These are phyloP conservation scores for Rosa hybrid DNA, from an alignment of 331 rosid species.

Conservation along the genomic window DNA sequence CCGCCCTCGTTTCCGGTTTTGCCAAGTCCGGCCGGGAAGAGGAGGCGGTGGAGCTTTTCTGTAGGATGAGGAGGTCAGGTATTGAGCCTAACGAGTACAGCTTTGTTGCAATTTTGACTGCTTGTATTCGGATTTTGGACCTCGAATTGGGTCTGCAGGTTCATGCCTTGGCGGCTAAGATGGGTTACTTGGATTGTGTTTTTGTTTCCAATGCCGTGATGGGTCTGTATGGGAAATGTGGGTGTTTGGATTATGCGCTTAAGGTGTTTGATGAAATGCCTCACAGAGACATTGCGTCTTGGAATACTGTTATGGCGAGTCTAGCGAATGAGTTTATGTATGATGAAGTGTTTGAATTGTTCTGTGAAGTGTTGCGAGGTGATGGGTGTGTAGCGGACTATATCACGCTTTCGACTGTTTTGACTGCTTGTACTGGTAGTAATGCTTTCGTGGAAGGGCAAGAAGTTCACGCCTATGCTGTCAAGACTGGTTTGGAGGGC, in stretches of 20 bases:
- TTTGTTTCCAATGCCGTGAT: constrained; percentile 70
- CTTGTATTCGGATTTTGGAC: constrained; percentile 48
- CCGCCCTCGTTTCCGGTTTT: constrained; percentile 68
- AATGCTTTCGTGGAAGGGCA: constrained; percentile 46
- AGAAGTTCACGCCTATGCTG: constrained; percentile 60
- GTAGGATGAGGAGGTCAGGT: constrained; percentile 50
- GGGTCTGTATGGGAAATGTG: constrained; percentile 60
- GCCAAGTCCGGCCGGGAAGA: constrained; percentile 55
- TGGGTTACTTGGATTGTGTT: constrained; percentile 44
- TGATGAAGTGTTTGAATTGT: constrained; percentile 46
- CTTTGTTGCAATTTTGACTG: constrained; percentile 75
- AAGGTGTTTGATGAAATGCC: constrained; percentile 57
- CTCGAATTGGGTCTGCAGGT: constrained; percentile 57
- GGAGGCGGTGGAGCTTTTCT: constrained; percentile 61
- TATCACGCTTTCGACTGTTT: constrained; percentile 65
- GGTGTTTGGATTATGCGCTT: constrained; percentile 36
- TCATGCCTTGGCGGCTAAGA: constrained; percentile 62
- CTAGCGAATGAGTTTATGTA: constrained; percentile 47
- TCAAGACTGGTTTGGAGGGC: constrained; percentile 60
- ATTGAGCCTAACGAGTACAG: constrained; percentile 65
- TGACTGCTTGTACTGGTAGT: constrained; percentile 55
- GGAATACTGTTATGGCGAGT: constrained; percentile 68
- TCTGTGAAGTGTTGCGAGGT: constrained; percentile 42
- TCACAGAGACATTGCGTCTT: constrained; percentile 59
- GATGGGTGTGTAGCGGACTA: constrained; percentile 43